Evolutionary conservation across 139 green algal genomes (phyloP).

Genomic region (Astrephomene gubernaculifera): DNA sequence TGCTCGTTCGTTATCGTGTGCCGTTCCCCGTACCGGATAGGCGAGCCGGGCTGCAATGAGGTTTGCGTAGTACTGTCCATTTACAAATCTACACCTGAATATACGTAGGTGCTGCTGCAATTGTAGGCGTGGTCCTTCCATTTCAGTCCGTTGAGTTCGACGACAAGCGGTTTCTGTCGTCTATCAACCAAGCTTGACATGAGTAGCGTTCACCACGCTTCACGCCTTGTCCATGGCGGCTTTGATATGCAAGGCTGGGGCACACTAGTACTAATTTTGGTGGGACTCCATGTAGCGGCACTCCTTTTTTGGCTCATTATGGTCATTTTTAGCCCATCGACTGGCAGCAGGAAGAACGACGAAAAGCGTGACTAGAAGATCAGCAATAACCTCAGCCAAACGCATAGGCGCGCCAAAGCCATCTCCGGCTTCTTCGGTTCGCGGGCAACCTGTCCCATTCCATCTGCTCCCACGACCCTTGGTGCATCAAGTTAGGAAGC

Average conservation of each 20-base stretch:
- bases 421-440: background rate
- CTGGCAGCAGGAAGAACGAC: background rate
- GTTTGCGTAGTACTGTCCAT: too few species aligned
- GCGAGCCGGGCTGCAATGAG: too few species aligned
- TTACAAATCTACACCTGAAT: too few species aligned
- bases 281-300: conserved; percentile 18
- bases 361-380: conserved; percentile 36
- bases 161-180: too few species aligned
- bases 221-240: background rate
- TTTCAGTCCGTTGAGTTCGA: too few species aligned
- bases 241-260: conserved; percentile 30
- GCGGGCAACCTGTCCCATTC: background rate
- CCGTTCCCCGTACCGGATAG: too few species aligned
- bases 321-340: background rate
- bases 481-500: too few species aligned
- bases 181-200: background rate
- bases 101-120: too few species aligned
- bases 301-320: conserved; percentile 24
- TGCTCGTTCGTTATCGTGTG: too few species aligned
- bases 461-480: too few species aligned
- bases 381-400: background rate
- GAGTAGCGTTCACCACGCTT: conserved; percentile 33
- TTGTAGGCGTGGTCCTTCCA: too few species aligned
- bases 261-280: background rate
- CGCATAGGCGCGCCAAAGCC: too few species aligned